Base-by-base conservation (phyloP, 163 green algal genomes). In the Scenedesmus sp. region DNA sequence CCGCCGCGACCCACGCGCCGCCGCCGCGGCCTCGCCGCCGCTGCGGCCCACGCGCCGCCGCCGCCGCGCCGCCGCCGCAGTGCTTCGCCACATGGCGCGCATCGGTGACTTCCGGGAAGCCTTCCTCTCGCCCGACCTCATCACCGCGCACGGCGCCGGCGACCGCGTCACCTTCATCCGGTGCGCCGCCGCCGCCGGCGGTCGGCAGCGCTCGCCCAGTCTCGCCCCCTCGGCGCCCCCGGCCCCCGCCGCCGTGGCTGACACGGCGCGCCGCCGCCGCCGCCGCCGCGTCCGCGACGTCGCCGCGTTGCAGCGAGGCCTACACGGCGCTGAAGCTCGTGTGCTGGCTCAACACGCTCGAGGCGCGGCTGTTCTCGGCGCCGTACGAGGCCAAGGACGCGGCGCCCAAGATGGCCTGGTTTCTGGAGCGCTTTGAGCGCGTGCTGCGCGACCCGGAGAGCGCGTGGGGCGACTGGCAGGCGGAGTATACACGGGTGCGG, bases 341-440 rank as follows among this genome's bases (percentile, higher is more conserved):
- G 42, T 93, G 89, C 81, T 94, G 90, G 90, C 70, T 94, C 36
- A 93, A 91, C 85, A 90, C 78, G 2, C 28, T 91, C 36, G 90
- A 94, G 84, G 62, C 57, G 22, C 66, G 39, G 20, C 63, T 79
- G 2, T 94, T 94, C 81, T 80, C 51, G 3, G 81, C 82, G 1
- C 87, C 89, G 4, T 94, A 91, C 36, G 87, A 91, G 57, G 60
- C 28, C 18, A 82, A 84, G 34, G 88, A 92, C 65, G 80, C 80
- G 50, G 39, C 2, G 6, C 45, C 39, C 17, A 82, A 82, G 42
- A 82, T 82, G 73, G 33, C 36, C n/a, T 81, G 72, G 72, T 80
- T 80, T 60, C 51, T 81, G 63, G n/a, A 33, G 34, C 47, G 70
- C 3, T 91, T 93, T 83, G 82, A n/a, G 0, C 47, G 31, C 0